Base-by-base conservation (phyloP, 805 yeast genomes). In the Ogataea paradorogensis region DNA sequence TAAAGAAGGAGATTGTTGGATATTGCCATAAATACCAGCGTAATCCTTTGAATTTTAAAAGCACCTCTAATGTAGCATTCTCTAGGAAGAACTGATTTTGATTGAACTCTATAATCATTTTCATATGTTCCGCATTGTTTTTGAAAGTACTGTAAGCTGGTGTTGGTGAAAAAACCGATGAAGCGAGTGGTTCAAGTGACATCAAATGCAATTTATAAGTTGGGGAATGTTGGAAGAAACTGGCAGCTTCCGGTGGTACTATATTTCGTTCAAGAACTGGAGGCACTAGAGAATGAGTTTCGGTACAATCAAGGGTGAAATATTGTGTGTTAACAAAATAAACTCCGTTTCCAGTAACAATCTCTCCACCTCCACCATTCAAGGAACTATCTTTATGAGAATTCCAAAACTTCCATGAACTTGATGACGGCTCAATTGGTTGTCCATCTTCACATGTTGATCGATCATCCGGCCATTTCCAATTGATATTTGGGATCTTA, bases 1-100 rank as follows among this genome's bases (percentile, higher is more conserved):
- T 23, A 9, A 63, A 13, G 30, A 68, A 58, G 27, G 67, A 61
- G 3, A 55, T 43, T 11, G 42, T 48, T 30, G 62, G 64, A 46
- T 67, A 66, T 30, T 63, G 55, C 33, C 60, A 66, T 25, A 71
- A 38, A 43, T 66, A 69, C 48, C 62, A 67, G 24, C 76, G 54
- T 28, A 70, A 53, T 0, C 77, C 77, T 18, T 58, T 56, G 64
- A 70, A 71, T 35, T 63, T 62, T 9, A 69, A 59, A 14, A 52
- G 61, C 25, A 70, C 45, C 26, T 46, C 53, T 24, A 55, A 31
- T 6, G 34, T 40, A 6, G 46, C 40, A n/a, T 42, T 28, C 4
- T 48, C 37, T 24, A 53, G 34, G 32, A 26, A 53, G 3, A 48
- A 35, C 22, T 44, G 35, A 13, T 45, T 36, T 23, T 40, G 43